Base-by-base conservation (phyloP, 192 early-diverging fungal genomes). In the Dispira parvispora region DNA sequence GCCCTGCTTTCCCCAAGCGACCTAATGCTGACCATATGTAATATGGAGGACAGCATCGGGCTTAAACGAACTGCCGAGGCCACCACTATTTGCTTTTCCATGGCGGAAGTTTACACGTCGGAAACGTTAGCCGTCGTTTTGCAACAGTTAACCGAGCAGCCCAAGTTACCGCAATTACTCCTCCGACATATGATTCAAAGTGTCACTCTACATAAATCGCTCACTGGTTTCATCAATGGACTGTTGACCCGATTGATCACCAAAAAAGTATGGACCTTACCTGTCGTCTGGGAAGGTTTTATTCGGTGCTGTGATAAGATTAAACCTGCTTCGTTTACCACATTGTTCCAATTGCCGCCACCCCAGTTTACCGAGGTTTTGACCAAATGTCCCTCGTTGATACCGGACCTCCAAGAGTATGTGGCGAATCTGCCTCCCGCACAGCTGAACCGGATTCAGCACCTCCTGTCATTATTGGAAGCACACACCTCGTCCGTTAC, bases 371-470 rank as follows among this genome's bases (percentile, higher is more conserved):
- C 0, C 20, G 25, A 18, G 20, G 25, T 26, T 8, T 13, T 55
- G 18, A 26, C 18, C 18, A 18, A 55, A 26, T 13, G 12, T 13
- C 18, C 53, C 16, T 13, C 20, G 20, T 26, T 55, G 3, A 20
- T 14, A 13, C 53, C 18, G 25, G 27, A 20, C 53, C 25, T 55
- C 6, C n/a, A 23, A 13, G 2, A 18, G 12, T 55, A 55, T 55
- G 53, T 26, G 53, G 12, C 13, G 20, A 18, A 26, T 13, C 20
- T 55, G 23, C 13, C n/a, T 27, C n/a, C 20, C 53, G 12, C 13
- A 8, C 53, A 55, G 20, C 25, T 18, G 53, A 14, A 18, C n/a
- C 53, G 53, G 16, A 55, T 55, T 55, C 53, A 55, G 27, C 53
- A 18, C 53, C 25, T 55, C 23, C 25, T 55, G 18, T 50, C 47